Evolutionary conservation across 2,329 filamentous ascomycete species (phyloP).

Genomic region (Claviceps monticola): DNA sequence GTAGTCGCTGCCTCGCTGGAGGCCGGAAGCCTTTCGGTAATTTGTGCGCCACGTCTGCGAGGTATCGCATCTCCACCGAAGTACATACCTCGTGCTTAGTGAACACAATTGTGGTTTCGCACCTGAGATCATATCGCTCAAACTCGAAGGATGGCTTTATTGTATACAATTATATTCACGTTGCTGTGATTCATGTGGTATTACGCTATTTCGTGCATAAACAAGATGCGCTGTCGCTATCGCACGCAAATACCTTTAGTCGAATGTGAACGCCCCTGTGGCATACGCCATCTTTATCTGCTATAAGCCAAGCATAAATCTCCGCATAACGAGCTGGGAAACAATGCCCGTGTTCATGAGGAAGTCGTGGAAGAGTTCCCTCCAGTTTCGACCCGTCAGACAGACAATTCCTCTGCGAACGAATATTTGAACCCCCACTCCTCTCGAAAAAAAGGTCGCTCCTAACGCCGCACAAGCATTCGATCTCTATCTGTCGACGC

Average conservation of each 20-base stretch:
- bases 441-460: neutral
- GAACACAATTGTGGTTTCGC: neutral
- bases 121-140: neutral
- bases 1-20: neutral
- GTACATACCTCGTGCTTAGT: neutral
- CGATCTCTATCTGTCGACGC: neutral
- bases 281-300: neutral
- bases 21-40: neutral
- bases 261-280: neutral
- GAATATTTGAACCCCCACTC: neutral
- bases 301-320: neutral
- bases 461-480: neutral
- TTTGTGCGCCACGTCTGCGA: neutral
- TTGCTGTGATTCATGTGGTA: neutral
- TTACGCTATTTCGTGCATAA: slow-evolving; percentile 2
- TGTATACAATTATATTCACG: neutral
- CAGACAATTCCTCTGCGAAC: neutral
- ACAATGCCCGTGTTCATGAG: neutral
- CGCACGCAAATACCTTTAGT: neutral
- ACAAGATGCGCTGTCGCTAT: slow-evolving; percentile 3
- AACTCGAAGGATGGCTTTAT: neutral
- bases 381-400: neutral
- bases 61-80: neutral
- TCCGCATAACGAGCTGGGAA: neutral
- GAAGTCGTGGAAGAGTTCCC: neutral